phyloP scores from a whole-genome alignment of 192 early-diverging fungal genomes.

The Cetraspora pellucida region DNA sequence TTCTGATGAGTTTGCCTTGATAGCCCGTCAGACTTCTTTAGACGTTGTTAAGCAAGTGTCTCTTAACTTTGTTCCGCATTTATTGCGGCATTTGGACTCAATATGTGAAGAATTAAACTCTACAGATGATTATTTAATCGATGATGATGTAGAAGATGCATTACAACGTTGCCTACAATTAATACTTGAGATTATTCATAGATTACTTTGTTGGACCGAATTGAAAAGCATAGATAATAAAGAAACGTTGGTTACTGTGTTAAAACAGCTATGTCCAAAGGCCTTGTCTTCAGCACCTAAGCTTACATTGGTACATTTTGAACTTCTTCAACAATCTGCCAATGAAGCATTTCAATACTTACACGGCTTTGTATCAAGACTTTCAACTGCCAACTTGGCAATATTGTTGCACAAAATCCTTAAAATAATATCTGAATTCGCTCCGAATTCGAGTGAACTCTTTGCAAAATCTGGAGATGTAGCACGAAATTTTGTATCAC shows the following conservation, averaged over 20 bases:
- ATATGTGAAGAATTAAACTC: constrained; percentile 18
- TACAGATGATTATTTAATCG: constrained; percentile 28
- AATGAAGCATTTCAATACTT: constrained; percentile 45
- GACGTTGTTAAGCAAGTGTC: constrained; percentile 44
- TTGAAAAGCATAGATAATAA: constrained; percentile 38
- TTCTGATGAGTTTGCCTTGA: constrained; percentile 33
- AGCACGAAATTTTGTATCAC: constrained; percentile 39
- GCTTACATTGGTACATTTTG: not conserved
- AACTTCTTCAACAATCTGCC: constrained; percentile 32
- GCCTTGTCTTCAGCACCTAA: not conserved
- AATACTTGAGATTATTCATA: constrained; percentile 37
- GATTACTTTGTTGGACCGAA: constrained; percentile 45
- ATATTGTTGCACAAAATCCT: constrained; percentile 46
- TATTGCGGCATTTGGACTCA: constrained; percentile 26
- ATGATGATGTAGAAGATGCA: not conserved
- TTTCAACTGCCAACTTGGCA: constrained; percentile 49
- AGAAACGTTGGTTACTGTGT: constrained; percentile 26
- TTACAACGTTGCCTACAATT: constrained; percentile 26
- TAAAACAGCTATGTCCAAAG: constrained; percentile 10
- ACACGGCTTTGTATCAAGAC: constrained; percentile 38
- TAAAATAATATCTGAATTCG: constrained; percentile 43
- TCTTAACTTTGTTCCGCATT: not conserved
- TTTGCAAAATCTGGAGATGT: constrained; percentile 36
- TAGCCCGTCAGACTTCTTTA: constrained; percentile 40
- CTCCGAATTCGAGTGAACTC: constrained; percentile 35